Conservation (phyloP, 805 yeast genomes). For the Dipodascus albidus region DNA sequence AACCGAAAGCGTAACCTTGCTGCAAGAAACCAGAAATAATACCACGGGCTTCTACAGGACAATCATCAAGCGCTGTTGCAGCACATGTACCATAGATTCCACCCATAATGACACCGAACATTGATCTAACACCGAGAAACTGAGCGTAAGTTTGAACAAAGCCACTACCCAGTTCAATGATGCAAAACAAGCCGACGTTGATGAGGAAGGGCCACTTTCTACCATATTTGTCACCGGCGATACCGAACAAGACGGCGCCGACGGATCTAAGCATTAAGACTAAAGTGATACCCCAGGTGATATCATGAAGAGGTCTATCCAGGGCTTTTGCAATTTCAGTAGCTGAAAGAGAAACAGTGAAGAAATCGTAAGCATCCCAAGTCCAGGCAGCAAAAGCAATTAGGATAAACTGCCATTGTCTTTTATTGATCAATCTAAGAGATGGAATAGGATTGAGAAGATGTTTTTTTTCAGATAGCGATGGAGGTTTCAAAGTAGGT, state of each 20-base stretch:
- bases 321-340: constrained; percentile 39
- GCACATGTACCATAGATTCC: constrained; percentile 57
- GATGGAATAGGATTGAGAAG: constrained; percentile 53
- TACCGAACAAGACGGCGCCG: constrained; percentile 62
- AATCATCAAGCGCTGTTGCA: constrained; percentile 56
- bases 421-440: constrained; percentile 34
- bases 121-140: constrained; percentile 50
- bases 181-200: constrained; percentile 40
- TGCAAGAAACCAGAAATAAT: constrained; percentile 63
- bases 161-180: constrained; percentile 54
- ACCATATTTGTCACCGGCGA: constrained; percentile 50
- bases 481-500: constrained; percentile 22
- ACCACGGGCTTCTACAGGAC: constrained; percentile 49
- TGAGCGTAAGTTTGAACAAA: constrained; percentile 47
- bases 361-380: constrained; percentile 64
- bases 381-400: constrained; percentile 60
- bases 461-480: constrained; percentile 12
- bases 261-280: constrained; percentile 62
- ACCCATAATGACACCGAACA: constrained; percentile 64
- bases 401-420: constrained; percentile 50
- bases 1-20: constrained; percentile 71
- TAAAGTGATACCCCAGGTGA: constrained; percentile 65
- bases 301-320: constrained; percentile 32
- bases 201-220: constrained; percentile 54
- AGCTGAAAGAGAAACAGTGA: constrained; percentile 47